Conservation (phyloP, 352 stramenopile species). For the Phytophthora fragariae region DNA sequence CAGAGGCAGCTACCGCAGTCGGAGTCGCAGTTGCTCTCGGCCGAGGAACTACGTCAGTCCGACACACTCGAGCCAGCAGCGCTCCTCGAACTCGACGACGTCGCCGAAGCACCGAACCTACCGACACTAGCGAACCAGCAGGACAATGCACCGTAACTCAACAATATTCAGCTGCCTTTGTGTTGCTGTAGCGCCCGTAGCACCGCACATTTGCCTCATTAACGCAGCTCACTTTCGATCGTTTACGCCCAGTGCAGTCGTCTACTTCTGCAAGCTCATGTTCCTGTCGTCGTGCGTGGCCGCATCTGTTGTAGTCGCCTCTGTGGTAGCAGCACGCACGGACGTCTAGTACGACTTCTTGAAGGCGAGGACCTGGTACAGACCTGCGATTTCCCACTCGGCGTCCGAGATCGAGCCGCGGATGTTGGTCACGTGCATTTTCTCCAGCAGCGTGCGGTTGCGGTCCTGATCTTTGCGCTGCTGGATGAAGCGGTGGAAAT, state of each 20-base stretch:
- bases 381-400: conserved; percentile 87
- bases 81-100: neutral
- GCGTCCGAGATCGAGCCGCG: conserved; percentile 83
- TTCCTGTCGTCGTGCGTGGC: too few species aligned
- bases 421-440: conserved; percentile 92
- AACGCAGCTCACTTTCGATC: neutral
- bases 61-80: neutral
- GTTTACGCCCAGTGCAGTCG: conserved; percentile 7
- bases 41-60: neutral
- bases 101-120: neutral
- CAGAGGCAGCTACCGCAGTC: neutral
- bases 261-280: neutral
- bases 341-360: conserved; percentile 77
- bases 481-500: conserved; percentile 87
- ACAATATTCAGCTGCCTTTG: too few species aligned
- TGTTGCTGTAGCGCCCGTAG: too few species aligned
- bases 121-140: neutral
- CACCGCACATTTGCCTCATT: neutral
- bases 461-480: conserved; percentile 74
- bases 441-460: conserved; percentile 74
- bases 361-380: conserved; percentile 89
- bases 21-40: neutral
- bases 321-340: neutral
- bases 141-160: too few species aligned
- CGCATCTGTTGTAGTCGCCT: neutral